Conservation (phyloP, 768 basidiomycete species). For the Grammothele lineata region DNA sequence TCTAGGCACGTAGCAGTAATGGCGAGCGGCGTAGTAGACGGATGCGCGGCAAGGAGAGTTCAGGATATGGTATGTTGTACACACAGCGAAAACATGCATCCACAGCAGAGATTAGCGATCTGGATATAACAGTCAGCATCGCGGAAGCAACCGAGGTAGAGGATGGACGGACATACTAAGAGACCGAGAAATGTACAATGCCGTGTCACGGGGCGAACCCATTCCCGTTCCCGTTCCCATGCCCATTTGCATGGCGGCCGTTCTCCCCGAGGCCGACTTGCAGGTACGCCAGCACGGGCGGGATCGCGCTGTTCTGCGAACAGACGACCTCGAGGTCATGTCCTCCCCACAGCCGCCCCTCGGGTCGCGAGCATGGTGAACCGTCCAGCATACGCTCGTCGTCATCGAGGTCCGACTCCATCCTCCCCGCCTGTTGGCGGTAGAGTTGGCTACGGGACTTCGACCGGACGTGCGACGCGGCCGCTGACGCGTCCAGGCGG, state of each 20-base stretch:
- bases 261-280: constrained; percentile 38
- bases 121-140: not conserved
- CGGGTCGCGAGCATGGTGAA: constrained; percentile 26
- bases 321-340: constrained; percentile 81
- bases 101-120: constrained; percentile 12
- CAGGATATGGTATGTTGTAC: constrained; percentile 6
- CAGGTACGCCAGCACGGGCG: constrained; percentile 64
- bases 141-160: not conserved
- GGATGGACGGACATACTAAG: constrained; percentile 2
- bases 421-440: constrained; percentile 57
- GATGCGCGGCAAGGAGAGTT: constrained; percentile 1
- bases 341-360: constrained; percentile 66
- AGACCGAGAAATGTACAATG: not conserved
- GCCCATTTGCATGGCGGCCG: too few species aligned
- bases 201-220: constrained; percentile 5
- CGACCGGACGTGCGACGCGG: constrained; percentile 55
- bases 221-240: constrained; percentile 5
- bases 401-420: constrained; percentile 52
- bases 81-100: constrained; percentile 17
- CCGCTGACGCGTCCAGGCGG: constrained; percentile 13
- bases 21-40: not conserved
- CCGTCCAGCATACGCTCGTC: constrained; percentile 11
- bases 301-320: constrained; percentile 85
- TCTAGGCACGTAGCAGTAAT: not conserved
- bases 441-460: constrained; percentile 72